These are phyloP conservation scores for Amaranthus cruentus DNA, from an alignment of 148 eudicot species.

Conservation along the genomic window DNA sequence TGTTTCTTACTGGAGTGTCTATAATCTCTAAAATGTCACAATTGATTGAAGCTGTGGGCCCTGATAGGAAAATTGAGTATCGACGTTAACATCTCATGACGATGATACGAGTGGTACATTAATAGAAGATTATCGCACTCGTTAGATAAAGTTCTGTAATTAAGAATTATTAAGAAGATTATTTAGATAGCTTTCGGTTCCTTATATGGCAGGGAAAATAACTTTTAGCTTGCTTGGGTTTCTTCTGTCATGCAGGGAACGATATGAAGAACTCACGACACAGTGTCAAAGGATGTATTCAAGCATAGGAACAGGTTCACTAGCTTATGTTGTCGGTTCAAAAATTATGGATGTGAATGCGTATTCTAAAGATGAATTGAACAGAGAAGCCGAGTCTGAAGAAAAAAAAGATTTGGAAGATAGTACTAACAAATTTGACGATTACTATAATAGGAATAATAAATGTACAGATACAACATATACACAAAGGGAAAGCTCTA, in stretches of 20 bases:
- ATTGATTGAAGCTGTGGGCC: neutral
- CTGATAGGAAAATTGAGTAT: neutral
- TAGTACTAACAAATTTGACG: conserved; percentile 36
- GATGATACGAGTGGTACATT: neutral
- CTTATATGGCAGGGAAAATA: conserved; percentile 4
- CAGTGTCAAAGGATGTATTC: conserved; percentile 94
- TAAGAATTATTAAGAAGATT: neutral
- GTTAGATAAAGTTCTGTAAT: neutral
- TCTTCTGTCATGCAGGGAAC: conserved; percentile 51
- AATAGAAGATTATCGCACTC: neutral
- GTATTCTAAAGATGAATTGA: conserved; percentile 54
- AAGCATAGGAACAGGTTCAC: conserved; percentile 90
- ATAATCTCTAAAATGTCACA: neutral
- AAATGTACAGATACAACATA: conserved; percentile 53
- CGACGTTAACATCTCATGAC: too few relatives aligned
- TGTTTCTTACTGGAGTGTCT: too few relatives aligned
- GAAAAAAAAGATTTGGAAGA: conserved; percentile 39
- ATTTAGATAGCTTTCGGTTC: neutral
- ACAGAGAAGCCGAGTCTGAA: conserved; percentile 51
- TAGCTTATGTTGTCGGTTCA: conserved; percentile 89
- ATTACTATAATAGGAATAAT: conserved; percentile 39
- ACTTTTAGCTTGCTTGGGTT: neutral
- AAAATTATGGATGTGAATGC: conserved; percentile 95
- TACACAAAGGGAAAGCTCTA: conserved; percentile 60
- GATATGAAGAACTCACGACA: conserved; percentile 72